Base-by-base conservation (phyloP, 1,284 basidiomycete species). In the Exobasidium cylindrosporum region DNA sequence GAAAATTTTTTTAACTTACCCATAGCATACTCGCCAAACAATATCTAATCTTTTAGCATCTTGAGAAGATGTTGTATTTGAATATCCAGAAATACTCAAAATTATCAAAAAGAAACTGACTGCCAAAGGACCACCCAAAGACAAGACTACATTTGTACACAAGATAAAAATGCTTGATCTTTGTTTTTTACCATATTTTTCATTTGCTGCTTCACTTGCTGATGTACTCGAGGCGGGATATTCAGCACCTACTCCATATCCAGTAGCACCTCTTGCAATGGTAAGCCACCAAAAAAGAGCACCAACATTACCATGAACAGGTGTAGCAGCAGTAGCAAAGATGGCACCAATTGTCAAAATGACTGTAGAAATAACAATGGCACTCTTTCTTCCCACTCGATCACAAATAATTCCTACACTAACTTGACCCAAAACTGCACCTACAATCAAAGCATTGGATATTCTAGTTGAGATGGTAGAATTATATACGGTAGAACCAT, bases 211-310 rank as follows among this genome's bases (percentile, higher is more conserved):
- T 75, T 90, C 88, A 46, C 84, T 86, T 1, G 87, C 87, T 31
- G 83, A 84, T 0, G 87, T 86, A 1, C 85, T 86, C 11, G 86
- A 87, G 1, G 87, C 87, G 0, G 89, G 88, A 77, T 90, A 91
- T 81, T 90, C 44, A 17, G 30, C 29, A 23, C 53, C 53, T 29
- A 55, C 87, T 70, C 88, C 88, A 46, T 89, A 82, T 47, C 89
- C 88, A 2, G 26, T 55, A 4, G 32, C 31, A 2, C 53, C 53
- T 3, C 53, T 26, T 4, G 53, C 26, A 64, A 90, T 81, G 0
- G 88, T 88, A 66, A 90, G 81, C 79, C 88, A 89, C 89, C 89
- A 91, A 73, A 90, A 88, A 50, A 90, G 81, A 28, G 87, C 88
- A 0, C 57, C 61, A 1, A 71, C 82, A 69, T 57, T 82, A 54